A percentile compares a stretch with the other conserved stretches of the same genome.
Conservation (phyloP, 139 green algal genomes). For the Auxenochlorella pyrenoidosa region DNA sequence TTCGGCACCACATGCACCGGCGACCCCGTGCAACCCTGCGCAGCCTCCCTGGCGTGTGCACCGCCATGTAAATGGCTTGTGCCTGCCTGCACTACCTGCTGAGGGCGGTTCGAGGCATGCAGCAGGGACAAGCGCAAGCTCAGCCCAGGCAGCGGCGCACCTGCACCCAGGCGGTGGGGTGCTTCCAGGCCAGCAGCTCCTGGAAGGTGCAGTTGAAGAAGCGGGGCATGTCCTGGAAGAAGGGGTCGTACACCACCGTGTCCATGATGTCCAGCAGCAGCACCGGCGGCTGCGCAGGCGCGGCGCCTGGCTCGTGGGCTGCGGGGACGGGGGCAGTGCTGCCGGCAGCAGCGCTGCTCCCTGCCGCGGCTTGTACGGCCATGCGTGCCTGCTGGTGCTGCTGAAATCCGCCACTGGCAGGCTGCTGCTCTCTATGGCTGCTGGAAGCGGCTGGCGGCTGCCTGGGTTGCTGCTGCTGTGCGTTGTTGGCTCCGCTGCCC, state of each 20-base stretch:
- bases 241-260: constrained; percentile 85
- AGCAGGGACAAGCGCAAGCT: neutral
- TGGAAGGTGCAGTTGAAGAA: constrained; percentile 78
- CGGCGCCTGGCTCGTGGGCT: too few relatives aligned
- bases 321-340: neutral
- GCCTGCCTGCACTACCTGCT: too few relatives aligned
- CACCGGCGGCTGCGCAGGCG: constrained; percentile 37
- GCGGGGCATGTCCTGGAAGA: constrained; percentile 83
- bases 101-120: neutral
- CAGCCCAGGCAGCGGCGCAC: neutral
- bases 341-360: too few relatives aligned
- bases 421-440: neutral
- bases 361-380: too few relatives aligned
- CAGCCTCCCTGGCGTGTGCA: too few relatives aligned
- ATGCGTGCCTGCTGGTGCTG: too few relatives aligned
- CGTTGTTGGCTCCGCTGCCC: neutral
- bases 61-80: too few relatives aligned
- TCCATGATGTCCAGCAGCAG: constrained; percentile 80
- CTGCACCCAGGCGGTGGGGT: constrained; percentile 84
- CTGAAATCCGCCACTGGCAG: neutral
- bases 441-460: neutral
- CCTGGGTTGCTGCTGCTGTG: neutral
- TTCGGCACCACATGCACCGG: too few relatives aligned
- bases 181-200: constrained; percentile 83
- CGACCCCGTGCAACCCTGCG: too few relatives aligned